These are phyloP conservation scores for Melanopsichium pennsylvanicum DNA, from an alignment of 1,284 basidiomycete species.

Conservation along the genomic window DNA sequence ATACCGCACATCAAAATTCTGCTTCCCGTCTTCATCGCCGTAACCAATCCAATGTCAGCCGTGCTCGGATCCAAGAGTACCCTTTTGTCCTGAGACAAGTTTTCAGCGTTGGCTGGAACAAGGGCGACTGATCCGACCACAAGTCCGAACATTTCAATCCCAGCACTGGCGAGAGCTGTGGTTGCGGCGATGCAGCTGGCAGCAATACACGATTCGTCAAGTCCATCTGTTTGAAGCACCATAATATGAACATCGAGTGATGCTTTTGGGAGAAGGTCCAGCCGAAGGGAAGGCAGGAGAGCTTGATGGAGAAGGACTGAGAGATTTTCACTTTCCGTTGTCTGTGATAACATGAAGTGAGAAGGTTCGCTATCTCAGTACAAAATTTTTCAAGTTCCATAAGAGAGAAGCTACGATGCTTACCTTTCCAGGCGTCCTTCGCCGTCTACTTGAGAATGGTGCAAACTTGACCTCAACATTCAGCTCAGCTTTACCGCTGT, in stretches of 20 bases:
- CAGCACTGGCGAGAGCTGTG: conserved; percentile 85
- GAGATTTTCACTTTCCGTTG: conserved; percentile 88
- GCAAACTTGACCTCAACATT: conserved; percentile 97
- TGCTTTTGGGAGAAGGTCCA: conserved; percentile 91
- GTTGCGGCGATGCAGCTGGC: conserved; percentile 82
- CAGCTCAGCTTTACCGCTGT: conserved; percentile 83
- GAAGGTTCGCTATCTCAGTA: too few relatives aligned
- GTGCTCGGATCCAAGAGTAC: conserved; percentile 80
- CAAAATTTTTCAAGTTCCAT: too few relatives aligned
- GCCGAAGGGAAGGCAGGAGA: conserved; percentile 80
- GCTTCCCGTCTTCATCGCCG: conserved; percentile 63
- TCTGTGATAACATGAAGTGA: too few relatives aligned
- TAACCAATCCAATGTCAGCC: conserved; percentile 70
- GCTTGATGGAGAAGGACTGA: conserved; percentile 85
- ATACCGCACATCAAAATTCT: conserved; percentile 78
- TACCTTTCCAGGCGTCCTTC: conserved; percentile 86
- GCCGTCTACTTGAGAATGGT: conserved; percentile 81
- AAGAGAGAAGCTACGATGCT: too few relatives aligned
- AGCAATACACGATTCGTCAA: conserved; percentile 69
- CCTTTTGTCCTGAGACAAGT: conserved; percentile 59
- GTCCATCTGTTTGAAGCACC: conserved; percentile 87
- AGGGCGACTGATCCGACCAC: conserved; percentile 79
- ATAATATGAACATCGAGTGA: conserved; percentile 90
- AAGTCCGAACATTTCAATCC: conserved; percentile 84
- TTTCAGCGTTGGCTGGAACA: conserved; percentile 1